Evolutionary conservation across 2,329 filamentous ascomycete species (phyloP).

Genomic region (Penicillium sp.): DNA sequence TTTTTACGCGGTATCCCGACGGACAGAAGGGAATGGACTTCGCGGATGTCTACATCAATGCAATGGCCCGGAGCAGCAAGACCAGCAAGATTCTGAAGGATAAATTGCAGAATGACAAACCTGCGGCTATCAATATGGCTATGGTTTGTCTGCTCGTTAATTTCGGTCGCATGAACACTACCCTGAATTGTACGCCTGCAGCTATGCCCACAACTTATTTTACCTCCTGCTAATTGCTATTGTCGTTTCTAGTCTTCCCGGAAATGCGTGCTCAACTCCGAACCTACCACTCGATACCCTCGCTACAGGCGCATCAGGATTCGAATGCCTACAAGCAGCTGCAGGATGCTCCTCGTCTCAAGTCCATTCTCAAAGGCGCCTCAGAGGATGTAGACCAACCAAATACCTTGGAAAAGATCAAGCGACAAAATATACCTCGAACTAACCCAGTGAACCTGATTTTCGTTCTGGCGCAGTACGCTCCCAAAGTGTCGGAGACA

Average conservation of each 20-base stretch:
- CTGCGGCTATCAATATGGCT: conserved; percentile 94
- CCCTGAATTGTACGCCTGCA: conserved; percentile 75
- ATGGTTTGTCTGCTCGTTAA: conserved; percentile 99
- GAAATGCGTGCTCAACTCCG: conserved; percentile 98
- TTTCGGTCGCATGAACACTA: conserved; percentile 97
- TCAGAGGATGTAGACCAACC: conserved; percentile 89
- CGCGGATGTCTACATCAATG: conserved; percentile 95
- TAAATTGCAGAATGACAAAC: conserved; percentile 87
- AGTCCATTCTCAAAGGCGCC: conserved; percentile 95
- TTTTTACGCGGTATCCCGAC: conserved; percentile 92
- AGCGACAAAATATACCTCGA: conserved; percentile 63
- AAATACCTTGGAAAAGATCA: conserved; percentile 77
- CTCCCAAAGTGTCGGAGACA: conserved; percentile 84
- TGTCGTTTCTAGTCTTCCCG: conserved; percentile 71
- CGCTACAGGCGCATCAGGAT: conserved; percentile 90
- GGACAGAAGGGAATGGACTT: conserved; percentile 71
- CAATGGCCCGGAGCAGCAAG: conserved; percentile 98
- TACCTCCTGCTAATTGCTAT: conserved; percentile 1
- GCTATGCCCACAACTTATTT: background rate
- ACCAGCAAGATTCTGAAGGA: conserved; percentile 98
- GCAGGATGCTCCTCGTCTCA: conserved; percentile 91
- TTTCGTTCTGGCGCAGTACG: conserved; percentile 87
- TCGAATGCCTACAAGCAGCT: conserved; percentile 96
- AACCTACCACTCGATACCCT: conserved; percentile 97
- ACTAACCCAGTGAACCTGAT: conserved; percentile 98